Conservation (phyloP, 495 filamentous ascomycete genomes). For the Hypoxylon lienhwacheense region DNA sequence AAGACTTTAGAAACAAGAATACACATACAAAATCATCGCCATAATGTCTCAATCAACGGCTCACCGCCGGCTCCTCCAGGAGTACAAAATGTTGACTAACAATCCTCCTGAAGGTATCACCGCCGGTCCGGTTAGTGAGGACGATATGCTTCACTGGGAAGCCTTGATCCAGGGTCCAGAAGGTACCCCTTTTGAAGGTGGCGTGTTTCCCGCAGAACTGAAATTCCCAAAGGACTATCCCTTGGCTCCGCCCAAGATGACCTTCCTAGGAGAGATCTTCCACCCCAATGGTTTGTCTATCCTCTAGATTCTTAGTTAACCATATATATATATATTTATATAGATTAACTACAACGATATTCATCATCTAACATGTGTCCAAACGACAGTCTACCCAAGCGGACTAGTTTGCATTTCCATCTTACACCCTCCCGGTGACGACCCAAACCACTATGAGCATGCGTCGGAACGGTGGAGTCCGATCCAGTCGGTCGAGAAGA, state of each 20-base stretch:
- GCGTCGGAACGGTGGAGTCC: slow-evolving; percentile 94
- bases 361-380: slow-evolving; percentile 3
- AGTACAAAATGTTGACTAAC: slow-evolving; percentile 77
- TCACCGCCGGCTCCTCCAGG: slow-evolving; percentile 92
- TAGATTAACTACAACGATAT: no score
- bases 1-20: not conserved
- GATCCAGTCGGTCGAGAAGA: slow-evolving; percentile 98
- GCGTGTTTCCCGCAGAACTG: slow-evolving; percentile 90
- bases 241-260: slow-evolving; percentile 89
- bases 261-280: slow-evolving; percentile 88
- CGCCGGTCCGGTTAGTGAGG: slow-evolving; percentile 89
- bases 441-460: slow-evolving; percentile 98
- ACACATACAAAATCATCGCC: not conserved
- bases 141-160: slow-evolving; percentile 97
- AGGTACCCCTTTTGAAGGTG: slow-evolving; percentile 92
- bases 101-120: slow-evolving; percentile 92
- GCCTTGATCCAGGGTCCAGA: slow-evolving; percentile 93
- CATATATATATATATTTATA: no score
- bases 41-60: slow-evolving; percentile 68
- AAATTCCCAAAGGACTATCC: slow-evolving; percentile 97
- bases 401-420: slow-evolving; percentile 97
- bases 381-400: slow-evolving; percentile 75
- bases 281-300: slow-evolving; percentile 77
- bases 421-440: slow-evolving; percentile 96
- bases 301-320: no score